Base-by-base conservation (phyloP, 257 asterid species). In the Phtheirospermum japonicum region DNA sequence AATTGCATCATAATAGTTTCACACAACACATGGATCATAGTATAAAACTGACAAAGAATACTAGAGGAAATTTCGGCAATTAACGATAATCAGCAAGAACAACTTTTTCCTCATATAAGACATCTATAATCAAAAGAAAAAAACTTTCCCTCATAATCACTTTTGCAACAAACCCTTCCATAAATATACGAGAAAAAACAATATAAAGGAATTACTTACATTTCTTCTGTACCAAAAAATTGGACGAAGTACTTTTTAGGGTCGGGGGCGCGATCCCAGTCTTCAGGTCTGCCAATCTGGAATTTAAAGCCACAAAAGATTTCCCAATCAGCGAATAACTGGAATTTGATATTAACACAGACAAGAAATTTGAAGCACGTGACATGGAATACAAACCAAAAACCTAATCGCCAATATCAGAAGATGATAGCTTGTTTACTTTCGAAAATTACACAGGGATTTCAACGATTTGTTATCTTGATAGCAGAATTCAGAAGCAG, bases 281-380 rank as follows among this genome's bases (percentile, higher is more conserved):
- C 95, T 78, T 88, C 97, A 54, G 98, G 95, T 42, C 74, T 80
- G 83, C 97, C 70, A 65, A 92, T 89, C 98, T 91, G 79, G 75
- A 78, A 69, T 75, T 71, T 32, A 64, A 54, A 72, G 43, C 68
- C 64, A 57, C 19, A 32, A 67, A 67, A 70, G 26, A 32, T 72
- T 66, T 60, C 49, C 36, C 63, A 46, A 73, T 66, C 70, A 59
- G 33, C 53, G 9, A 56, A 69, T 34, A 71, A 71, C 61, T 48
- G 54, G 33, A 59, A 20, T 42, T 55, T 23, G 26, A 37, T 9
- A 51, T 26, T 50, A 37, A 67, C 57, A 66, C 55, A 43, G 57
- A 50, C 62, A 50, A 53, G 65, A 64, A 37, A 26, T 40, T 20
- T 54, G 33, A 39, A 59, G 34, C 40, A 62, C 4, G 11, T 39